These are phyloP conservation scores for Malassezia japonica DNA, from an alignment of 1,284 basidiomycete genomes.

Conservation along the genomic window DNA sequence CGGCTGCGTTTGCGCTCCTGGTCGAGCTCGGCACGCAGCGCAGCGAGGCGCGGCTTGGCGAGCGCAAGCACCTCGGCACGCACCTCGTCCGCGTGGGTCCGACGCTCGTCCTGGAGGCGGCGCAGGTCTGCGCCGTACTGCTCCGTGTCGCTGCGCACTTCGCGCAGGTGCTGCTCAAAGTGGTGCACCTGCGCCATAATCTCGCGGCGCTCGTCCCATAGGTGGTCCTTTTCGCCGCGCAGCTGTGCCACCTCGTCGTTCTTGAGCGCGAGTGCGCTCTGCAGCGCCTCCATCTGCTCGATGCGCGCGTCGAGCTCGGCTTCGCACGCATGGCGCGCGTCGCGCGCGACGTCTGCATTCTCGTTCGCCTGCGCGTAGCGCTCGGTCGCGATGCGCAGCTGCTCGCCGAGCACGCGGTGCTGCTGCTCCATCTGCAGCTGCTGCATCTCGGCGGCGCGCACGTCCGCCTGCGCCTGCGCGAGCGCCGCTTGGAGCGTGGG, in stretches of 20 bases:
- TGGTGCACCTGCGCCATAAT: constrained; percentile 14
- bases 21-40: background rate
- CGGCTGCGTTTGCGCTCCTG: background rate
- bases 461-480: background rate
- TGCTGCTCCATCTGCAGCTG: constrained; percentile 9
- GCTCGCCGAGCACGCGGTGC: constrained; percentile 6
- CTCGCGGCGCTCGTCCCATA: constrained; percentile 13
- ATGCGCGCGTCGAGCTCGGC: constrained; percentile 15
- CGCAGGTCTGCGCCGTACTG: constrained; percentile 13
- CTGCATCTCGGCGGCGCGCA: background rate
- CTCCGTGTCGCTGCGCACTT: constrained; percentile 17
- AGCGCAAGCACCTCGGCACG: background rate
- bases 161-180: constrained; percentile 18
- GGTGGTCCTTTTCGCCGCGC: constrained; percentile 16
- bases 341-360: constrained; percentile 1
- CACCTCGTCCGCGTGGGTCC: background rate
- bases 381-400: constrained; percentile 1
- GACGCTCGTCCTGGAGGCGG: constrained; percentile 7
- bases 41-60: background rate
- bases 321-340: constrained; percentile 5
- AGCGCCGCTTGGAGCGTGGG: background rate
- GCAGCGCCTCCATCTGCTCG: constrained; percentile 9
- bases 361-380: background rate
- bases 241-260: constrained; percentile 8
- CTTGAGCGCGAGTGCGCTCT: constrained; percentile 2